Conservation (phyloP, 2,329 filamentous ascomycete species). For the Fusarium transvaalense region DNA sequence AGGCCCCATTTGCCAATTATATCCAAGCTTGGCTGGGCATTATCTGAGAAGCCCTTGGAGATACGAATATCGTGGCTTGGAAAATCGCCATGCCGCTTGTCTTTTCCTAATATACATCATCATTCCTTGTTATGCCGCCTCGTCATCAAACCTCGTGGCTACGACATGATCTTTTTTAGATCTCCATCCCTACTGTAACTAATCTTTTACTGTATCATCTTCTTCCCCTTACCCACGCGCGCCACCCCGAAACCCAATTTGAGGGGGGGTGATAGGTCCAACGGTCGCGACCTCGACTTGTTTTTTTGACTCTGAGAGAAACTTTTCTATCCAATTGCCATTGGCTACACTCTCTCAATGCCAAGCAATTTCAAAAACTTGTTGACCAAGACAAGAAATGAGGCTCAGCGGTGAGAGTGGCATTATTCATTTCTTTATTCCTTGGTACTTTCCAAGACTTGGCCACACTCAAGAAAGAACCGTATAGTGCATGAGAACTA, state of each 20-base stretch:
- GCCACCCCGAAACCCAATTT: conserved; percentile 18
- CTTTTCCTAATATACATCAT: conserved; percentile 25
- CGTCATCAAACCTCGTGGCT: conserved; percentile 39
- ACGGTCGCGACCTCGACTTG: not conserved
- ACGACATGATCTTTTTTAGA: conserved; percentile 22
- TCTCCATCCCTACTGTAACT: too few species aligned
- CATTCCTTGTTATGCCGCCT: conserved; percentile 36
- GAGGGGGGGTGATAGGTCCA: not conserved
- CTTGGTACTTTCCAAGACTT: conserved; percentile 17
- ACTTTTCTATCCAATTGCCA: conserved; percentile 7
- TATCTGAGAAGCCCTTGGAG: not conserved
- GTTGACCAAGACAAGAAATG: conserved; percentile 19
- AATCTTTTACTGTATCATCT: not conserved
- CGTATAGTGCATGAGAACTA: not conserved
- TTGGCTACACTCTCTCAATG: conserved; percentile 24
- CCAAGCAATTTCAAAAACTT: conserved; percentile 20
- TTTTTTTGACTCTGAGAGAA: conserved; percentile 13
- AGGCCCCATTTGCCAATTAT: not conserved
- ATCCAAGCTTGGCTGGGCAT: conserved; percentile 11
- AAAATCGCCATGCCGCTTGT: conserved; percentile 12
- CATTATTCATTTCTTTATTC: conserved; percentile 22
- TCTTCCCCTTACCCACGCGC: conserved; percentile 43
- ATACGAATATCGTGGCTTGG: conserved; percentile 31
- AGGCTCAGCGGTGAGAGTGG: conserved; percentile 33
- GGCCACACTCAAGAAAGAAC: not conserved